phyloP scores from a whole-genome alignment of 2,329 filamentous ascomycete genomes.

The Botrytis fabae region DNA sequence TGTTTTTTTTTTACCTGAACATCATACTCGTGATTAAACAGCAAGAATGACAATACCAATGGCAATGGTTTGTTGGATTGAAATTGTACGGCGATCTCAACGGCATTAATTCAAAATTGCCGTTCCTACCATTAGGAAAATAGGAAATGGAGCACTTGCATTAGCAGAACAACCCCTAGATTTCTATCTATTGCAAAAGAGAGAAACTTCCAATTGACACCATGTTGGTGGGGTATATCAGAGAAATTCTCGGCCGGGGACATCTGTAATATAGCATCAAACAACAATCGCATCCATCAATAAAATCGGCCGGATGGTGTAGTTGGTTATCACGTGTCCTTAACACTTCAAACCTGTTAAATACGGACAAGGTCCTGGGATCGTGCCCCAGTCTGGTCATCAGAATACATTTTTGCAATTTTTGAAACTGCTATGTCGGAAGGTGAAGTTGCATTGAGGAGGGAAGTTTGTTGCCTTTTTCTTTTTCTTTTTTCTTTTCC shows the following conservation, averaged over 20 bases:
- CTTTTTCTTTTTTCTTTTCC: not conserved
- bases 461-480: not conserved
- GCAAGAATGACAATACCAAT: not conserved
- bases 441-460: no score
- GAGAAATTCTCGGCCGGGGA: no score
- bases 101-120: not conserved
- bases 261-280: no score
- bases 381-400: constrained; percentile 14
- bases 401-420: fast-evolving
- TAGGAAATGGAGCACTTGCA: not conserved
- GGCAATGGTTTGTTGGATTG: not conserved
- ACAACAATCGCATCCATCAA: no score
- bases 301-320: constrained; percentile 18
- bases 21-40: not conserved
- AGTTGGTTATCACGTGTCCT: constrained; percentile 25
- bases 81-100: not conserved
- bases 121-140: not conserved
- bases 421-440: not conserved
- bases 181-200: not conserved
- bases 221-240: not conserved
- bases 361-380: constrained; percentile 18
- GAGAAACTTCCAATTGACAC: not conserved
- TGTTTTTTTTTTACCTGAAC: not conserved
- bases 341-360: constrained; percentile 2
- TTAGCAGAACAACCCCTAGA: no score